Conservation (phyloP, 2,329 filamentous ascomycete genomes). For the Lasiodiplodia hormozganensis region DNA sequence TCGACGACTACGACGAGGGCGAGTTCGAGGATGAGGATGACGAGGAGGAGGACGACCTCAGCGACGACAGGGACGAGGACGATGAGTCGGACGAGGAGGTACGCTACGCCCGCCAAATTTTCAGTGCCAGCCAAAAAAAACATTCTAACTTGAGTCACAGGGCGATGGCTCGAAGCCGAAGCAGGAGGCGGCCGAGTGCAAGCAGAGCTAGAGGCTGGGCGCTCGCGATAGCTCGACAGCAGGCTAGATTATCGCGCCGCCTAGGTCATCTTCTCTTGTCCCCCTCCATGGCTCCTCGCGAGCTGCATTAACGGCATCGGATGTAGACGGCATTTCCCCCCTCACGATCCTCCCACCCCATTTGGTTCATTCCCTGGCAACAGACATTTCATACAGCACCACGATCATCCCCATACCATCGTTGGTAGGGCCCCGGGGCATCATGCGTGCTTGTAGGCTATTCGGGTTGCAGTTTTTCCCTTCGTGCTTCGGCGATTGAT, state of each 20-base stretch:
- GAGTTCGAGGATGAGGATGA: slow-evolving; percentile 92
- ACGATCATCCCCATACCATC: slow-evolving; percentile 28
- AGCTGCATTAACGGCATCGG: slow-evolving; percentile 28
- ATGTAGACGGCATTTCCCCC: slow-evolving; percentile 30
- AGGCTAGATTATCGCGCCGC: slow-evolving; percentile 18
- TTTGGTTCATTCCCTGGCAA: slow-evolving; percentile 26
- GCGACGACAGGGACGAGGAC: slow-evolving; percentile 82
- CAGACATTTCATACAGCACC: slow-evolving; percentile 27
- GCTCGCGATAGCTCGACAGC: slow-evolving; percentile 12
- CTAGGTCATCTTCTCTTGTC: slow-evolving; percentile 19
- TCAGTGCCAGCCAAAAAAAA: slow-evolving; percentile 4
- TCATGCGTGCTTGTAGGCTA: slow-evolving; percentile 24
- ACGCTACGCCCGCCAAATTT: slow-evolving; percentile 28
- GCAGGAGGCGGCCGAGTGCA: slow-evolving; percentile 54
- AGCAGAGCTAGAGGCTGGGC: slow-evolving; percentile 48
- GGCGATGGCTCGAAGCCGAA: slow-evolving; percentile 53
- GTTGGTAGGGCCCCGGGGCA: slow-evolving; percentile 21
- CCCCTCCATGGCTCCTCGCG: slow-evolving; percentile 5
- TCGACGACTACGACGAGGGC: slow-evolving; percentile 82
- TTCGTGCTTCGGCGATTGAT: slow-evolving; percentile 29
- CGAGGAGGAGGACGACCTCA: slow-evolving; percentile 86
- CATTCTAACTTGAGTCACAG: slow-evolving; percentile 32
- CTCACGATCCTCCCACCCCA: slow-evolving; percentile 24
- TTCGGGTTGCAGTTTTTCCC: slow-evolving; percentile 27
- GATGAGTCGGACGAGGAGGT: slow-evolving; percentile 49